Percentiles rank a stretch among this genome's conserved stretches.
Conservation (phyloP, 805 yeast genomes). For the Candida piceae region DNA sequence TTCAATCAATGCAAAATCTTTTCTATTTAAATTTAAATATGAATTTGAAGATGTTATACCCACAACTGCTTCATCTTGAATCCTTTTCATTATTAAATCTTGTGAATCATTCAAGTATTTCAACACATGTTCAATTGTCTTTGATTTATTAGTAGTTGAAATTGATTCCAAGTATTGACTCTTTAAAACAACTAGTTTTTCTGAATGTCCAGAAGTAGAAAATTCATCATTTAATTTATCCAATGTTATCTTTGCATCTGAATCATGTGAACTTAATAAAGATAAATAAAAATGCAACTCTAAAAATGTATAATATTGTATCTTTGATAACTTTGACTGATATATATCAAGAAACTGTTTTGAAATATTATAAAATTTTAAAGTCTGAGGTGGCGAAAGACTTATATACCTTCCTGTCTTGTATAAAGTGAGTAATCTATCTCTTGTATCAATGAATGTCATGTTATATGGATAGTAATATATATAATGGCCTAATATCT, state of each 20-base stretch:
- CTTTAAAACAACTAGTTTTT: conserved; percentile 50
- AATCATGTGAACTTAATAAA: conserved; percentile 57
- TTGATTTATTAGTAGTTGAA: conserved; percentile 28
- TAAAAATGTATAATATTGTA: conserved; percentile 49
- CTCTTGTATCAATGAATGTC: conserved; percentile 25
- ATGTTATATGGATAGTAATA: too few relatives aligned
- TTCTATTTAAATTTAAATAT: conserved; percentile 19
- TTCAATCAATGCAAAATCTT: conserved; percentile 19
- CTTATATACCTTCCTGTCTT: conserved; percentile 46
- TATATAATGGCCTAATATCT: not conserved
- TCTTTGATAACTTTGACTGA: conserved; percentile 31
- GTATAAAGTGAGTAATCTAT: conserved; percentile 46
- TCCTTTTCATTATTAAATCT: conserved; percentile 12
- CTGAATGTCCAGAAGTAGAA: conserved; percentile 43
- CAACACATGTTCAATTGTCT: conserved; percentile 25
- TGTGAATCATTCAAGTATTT: conserved; percentile 28
- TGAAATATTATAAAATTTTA: conserved; percentile 33
- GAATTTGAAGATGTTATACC: conserved; percentile 24
- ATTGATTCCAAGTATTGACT: conserved; percentile 55
- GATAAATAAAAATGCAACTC: conserved; percentile 71
- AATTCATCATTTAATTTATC: conserved; percentile 66
- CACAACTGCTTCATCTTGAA: conserved; percentile 11
- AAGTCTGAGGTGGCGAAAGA: conserved; percentile 41
- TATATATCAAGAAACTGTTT: conserved; percentile 30
- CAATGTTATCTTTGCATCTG: conserved; percentile 63